Conservation (phyloP, 2,329 filamentous ascomycete genomes). For the Penicillium sp. region DNA sequence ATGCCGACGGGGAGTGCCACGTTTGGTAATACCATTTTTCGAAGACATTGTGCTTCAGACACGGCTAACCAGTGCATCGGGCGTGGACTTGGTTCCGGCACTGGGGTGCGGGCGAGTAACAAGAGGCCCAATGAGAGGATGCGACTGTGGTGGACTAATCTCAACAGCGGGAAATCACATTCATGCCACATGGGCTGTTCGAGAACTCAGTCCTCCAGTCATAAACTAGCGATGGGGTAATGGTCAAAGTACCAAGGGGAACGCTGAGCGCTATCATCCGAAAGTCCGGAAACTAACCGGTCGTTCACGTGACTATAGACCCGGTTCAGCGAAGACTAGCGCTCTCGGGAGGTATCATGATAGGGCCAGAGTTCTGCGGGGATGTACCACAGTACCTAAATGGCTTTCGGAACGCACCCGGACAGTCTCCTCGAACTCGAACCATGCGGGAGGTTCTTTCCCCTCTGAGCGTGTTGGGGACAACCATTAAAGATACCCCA, state of each 20-base stretch:
- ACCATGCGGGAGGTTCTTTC: neutral
- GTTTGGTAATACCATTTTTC: slow-evolving; percentile 14
- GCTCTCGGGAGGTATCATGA: no score
- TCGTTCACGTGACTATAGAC: no score
- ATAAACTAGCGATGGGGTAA: neutral
- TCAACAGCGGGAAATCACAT: neutral
- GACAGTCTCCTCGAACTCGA: neutral
- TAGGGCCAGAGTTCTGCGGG: neutral
- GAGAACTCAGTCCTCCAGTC: neutral
- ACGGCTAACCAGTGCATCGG: neutral
- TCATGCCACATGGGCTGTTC: neutral
- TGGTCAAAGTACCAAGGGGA: neutral
- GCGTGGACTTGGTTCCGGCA: neutral
- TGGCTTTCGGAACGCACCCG: neutral
- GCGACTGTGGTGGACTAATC: neutral
- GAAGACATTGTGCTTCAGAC: slow-evolving; percentile 15
- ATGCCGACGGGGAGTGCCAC: slow-evolving; percentile 21
- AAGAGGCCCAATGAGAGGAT: neutral
- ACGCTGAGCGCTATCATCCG: no score
- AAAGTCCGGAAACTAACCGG: no score
- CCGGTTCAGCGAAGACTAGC: no score
- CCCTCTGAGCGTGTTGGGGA: neutral
- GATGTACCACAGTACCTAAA: no score
- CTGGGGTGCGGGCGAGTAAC: neutral
- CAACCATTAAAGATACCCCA: neutral